Evolutionary conservation across 495 filamentous ascomycete genomes (phyloP).

Genomic region (Viridothelium virens): DNA sequence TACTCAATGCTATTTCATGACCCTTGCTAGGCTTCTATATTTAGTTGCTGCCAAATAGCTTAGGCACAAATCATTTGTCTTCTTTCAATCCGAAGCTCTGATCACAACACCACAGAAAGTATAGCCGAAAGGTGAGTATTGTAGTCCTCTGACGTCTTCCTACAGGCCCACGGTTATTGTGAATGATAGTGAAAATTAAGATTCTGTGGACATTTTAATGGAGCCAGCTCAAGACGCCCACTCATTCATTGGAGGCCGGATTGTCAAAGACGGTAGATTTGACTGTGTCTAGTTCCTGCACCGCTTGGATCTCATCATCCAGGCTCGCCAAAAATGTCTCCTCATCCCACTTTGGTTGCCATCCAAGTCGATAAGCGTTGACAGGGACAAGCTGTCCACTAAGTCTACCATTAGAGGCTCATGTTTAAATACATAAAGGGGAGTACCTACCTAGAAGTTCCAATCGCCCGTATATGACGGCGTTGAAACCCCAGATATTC

Average conservation of each 20-base stretch:
- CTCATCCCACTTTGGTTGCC: conserved; percentile 36
- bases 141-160: background rate
- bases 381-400: conserved; percentile 33
- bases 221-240: background rate
- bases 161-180: background rate
- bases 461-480: conserved; percentile 27
- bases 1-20: too few species aligned
- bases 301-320: conserved; percentile 35
- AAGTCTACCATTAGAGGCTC: conserved; percentile 17
- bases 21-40: background rate
- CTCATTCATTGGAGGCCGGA: background rate
- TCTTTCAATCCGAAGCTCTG: background rate
- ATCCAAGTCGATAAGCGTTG: conserved; percentile 33
- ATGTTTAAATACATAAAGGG: conserved; percentile 15
- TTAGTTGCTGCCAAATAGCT: background rate
- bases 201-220: background rate
- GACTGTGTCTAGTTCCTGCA: conserved; percentile 32
- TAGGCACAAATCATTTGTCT: background rate
- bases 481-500: conserved; percentile 29
- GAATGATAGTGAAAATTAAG: background rate
- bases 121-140: background rate
- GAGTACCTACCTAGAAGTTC: conserved; percentile 26
- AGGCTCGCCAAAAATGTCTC: conserved; percentile 33
- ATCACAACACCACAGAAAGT: background rate
- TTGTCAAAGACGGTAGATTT: conserved; percentile 13